Evolutionary conservation across 1,284 basidiomycete genomes (phyloP), one percentile per base, ranked within the genome.

Genomic region (Ustilago tritici): DNA sequence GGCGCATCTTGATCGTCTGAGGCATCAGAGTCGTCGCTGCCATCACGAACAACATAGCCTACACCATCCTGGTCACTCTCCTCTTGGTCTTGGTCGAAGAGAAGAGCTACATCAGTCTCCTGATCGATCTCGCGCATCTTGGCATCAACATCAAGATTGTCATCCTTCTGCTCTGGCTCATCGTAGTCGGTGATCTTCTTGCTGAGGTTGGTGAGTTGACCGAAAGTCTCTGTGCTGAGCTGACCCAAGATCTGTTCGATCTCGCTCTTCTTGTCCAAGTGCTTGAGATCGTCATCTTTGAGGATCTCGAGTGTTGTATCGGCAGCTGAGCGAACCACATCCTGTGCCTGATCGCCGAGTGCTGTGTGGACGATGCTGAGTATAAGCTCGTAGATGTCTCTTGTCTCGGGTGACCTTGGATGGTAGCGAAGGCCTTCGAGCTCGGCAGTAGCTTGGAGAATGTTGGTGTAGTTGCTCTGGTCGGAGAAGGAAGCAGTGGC

Each of bases 111-210:
- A 49, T 83, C 85, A 1, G 76, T 77, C 23, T 88, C 87, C 74
- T 95, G 94, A 76, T 94, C 95, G 80, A 93, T 92, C 84, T 92
- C 92, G 58, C 89, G 88, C 85, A 93, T 92, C 88, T 90, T 89
- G 79, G 93, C 93, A 1, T 92, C 91, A 82, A 92, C 92, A 0
- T 88, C 90, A 14, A 54, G 40, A 34, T 59, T 63, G 17, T 15
- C 65, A 15, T 59, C 61, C 28, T 63, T 56, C 87, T 90, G 89
- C 14, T 89, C 88, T 50, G 75, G 77, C 85, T 94, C 93, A 49
- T 92, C 92, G 75, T 95, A 99, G 87, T 99, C 97, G 2, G 95
- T 98, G 58, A 99, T 92, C 89, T 98, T 98, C 88, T 98, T 98
- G 61, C 92, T 91, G 53, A 99, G 89, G 81, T 90, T 93, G 76